These are phyloP conservation scores for Phytophthora nicotianae DNA, from an alignment of 352 stramenopile species.

Conservation along the genomic window DNA sequence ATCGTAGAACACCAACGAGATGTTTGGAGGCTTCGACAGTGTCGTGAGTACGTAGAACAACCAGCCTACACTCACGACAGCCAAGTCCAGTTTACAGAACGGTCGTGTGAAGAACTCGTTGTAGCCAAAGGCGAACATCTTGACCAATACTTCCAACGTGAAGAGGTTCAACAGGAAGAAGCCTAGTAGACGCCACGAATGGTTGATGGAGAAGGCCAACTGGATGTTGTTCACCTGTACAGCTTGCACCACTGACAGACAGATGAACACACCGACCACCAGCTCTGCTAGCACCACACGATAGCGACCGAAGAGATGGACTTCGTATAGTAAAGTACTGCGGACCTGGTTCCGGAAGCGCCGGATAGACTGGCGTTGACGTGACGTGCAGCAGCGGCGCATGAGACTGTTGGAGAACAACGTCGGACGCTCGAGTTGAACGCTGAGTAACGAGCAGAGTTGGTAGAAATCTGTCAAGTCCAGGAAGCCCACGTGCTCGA, in stretches of 20 bases:
- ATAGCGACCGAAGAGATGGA: slow-evolving; percentile 65
- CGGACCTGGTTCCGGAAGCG: slow-evolving; percentile 57
- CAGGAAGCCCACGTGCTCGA: slow-evolving; percentile 64
- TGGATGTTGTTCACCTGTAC: slow-evolving; percentile 87
- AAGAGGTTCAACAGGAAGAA: slow-evolving; percentile 75
- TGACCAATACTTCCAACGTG: slow-evolving; percentile 72
- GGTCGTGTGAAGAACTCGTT: slow-evolving; percentile 77
- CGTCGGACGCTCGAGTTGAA: slow-evolving; percentile 62
- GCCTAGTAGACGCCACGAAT: slow-evolving; percentile 73
- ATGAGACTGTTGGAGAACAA: slow-evolving; percentile 50
- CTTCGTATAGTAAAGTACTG: slow-evolving; percentile 64
- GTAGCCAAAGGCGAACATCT: slow-evolving; percentile 83
- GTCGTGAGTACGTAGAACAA: slow-evolving; percentile 80
- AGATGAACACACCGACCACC: slow-evolving; percentile 76
- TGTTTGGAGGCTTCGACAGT: slow-evolving; percentile 55
- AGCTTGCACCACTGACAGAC: slow-evolving; percentile 76
- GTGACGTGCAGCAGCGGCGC: slow-evolving; percentile 50
- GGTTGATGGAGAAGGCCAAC: slow-evolving; percentile 76
- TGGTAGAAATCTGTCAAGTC: slow-evolving; percentile 80
- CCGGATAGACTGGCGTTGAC: slow-evolving; percentile 55
- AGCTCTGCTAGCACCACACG: slow-evolving; percentile 76
- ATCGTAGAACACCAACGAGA: slow-evolving; percentile 82
- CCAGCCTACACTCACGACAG: slow-evolving; percentile 75
- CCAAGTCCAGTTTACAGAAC: slow-evolving; percentile 81
- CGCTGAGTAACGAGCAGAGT: slow-evolving; percentile 75